Evolutionary conservation across 2,329 filamentous ascomycete genomes (phyloP).

Genomic region (Teratosphaeria viscida): DNA sequence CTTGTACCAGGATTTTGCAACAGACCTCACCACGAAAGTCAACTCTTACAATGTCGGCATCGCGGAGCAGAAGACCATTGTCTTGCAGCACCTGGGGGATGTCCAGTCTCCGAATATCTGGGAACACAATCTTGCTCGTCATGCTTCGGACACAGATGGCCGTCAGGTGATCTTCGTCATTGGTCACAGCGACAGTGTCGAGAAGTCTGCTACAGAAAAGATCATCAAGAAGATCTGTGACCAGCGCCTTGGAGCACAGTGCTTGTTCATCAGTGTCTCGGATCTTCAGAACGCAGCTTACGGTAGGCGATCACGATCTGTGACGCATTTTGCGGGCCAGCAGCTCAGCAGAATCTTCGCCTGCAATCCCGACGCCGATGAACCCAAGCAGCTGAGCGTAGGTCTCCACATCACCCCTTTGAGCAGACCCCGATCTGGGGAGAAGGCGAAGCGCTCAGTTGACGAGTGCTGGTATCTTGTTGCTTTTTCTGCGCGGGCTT

Average conservation of each 20-base stretch:
- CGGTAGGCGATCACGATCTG: not conserved
- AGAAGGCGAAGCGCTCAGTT: not conserved
- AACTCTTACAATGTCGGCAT: not conserved
- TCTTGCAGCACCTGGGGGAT: not conserved
- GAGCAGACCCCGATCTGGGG: not conserved
- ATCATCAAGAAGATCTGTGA: not conserved
- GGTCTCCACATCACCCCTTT: not conserved
- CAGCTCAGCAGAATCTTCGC: not conserved
- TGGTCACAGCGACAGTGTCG: not conserved
- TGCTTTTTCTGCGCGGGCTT: not conserved
- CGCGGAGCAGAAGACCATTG: not conserved
- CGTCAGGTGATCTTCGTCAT: not conserved
- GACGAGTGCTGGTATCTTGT: not conserved
- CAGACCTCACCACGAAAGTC: not conserved
- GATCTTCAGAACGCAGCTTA: not conserved
- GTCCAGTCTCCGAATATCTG: not conserved
- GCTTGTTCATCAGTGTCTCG: not conserved
- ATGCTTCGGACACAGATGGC: not conserved
- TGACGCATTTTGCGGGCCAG: not conserved
- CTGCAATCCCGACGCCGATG: not conserved
- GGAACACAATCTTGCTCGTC: not conserved
- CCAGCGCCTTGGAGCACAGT: not conserved
- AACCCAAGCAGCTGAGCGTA: not conserved
- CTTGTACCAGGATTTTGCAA: not conserved
- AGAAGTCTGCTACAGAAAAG: not conserved